Percentiles rank a stretch among this genome's conserved stretches.
These are phyloP conservation scores for Lactarius trivialis DNA, from an alignment of 768 basidiomycete species.

Conservation along the genomic window DNA sequence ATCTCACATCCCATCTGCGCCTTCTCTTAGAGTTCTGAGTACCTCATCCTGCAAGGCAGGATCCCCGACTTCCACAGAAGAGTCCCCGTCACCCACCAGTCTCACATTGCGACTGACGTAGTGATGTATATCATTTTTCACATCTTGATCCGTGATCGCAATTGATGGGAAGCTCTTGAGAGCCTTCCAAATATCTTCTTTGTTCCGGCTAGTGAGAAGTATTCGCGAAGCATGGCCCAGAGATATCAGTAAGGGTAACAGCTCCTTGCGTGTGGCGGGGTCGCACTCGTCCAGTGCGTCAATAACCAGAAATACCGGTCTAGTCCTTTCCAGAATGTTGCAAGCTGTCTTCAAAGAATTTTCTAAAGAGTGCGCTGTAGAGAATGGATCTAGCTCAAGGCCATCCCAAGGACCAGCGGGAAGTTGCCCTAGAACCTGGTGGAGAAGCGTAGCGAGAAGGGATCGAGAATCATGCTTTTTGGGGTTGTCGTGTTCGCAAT, in stretches of 20 bases:
- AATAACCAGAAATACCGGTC: background rate
- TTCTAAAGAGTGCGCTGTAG: background rate
- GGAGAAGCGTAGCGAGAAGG: constrained; percentile 7
- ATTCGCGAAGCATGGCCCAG: background rate
- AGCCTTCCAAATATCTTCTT: background rate
- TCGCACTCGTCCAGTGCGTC: constrained; percentile 12
- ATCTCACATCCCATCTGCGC: constrained; percentile 10
- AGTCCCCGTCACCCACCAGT: background rate
- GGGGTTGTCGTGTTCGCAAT: constrained; percentile 6
- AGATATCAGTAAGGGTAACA: background rate
- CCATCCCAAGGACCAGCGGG: background rate
- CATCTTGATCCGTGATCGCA: background rate
- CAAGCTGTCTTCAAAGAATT: background rate
- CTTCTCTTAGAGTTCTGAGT: background rate
- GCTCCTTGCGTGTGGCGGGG: background rate
- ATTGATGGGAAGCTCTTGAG: background rate
- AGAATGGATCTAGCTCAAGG: background rate
- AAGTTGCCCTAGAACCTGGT: constrained; percentile 6
- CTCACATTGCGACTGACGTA: constrained; percentile 4
- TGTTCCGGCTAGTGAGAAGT: constrained; percentile 8
- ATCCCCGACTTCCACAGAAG: background rate
- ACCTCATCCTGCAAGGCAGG: constrained; percentile 1
- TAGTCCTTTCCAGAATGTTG: background rate
- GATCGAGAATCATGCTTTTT: constrained; percentile 6
- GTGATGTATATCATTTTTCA: constrained; percentile 2